Evolutionary conservation across 192 early-diverging fungal genomes (phyloP).

Genomic region (Mortierella hygrophila): DNA sequence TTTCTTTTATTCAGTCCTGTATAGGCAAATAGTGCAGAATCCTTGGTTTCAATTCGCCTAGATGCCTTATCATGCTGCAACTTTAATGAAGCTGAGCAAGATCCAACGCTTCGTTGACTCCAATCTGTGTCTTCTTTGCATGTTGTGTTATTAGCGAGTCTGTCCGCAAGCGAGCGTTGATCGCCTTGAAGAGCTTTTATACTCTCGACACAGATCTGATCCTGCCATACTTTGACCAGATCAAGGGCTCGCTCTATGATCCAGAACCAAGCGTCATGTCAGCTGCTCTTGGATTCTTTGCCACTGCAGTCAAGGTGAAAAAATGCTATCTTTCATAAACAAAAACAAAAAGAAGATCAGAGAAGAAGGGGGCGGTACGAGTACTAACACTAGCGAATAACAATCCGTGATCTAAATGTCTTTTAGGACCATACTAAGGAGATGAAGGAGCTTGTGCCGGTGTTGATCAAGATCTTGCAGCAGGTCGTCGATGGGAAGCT

Average conservation of each 20-base stretch:
- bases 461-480: conserved; percentile 53
- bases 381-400: neutral
- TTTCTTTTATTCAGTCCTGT: neutral
- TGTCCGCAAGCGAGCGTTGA: conserved; percentile 64
- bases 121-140: neutral
- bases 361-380: neutral
- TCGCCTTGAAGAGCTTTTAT: conserved; percentile 60
- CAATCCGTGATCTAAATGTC: neutral
- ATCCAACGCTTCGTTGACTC: neutral
- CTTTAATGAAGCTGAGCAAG: neutral
- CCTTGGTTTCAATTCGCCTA: neutral
- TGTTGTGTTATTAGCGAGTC: conserved; percentile 47
- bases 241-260: conserved; percentile 57
- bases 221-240: conserved; percentile 48
- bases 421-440: conserved; percentile 41
- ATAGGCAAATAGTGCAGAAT: neutral
- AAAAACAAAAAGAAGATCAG: neutral
- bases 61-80: neutral
- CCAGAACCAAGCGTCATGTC: conserved; percentile 64
- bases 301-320: conserved; percentile 47
- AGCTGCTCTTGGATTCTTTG: conserved; percentile 57
- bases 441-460: conserved; percentile 55
- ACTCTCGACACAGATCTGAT: conserved; percentile 41
- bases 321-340: neutral
- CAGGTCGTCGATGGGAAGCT: conserved; percentile 63